Percentiles rank a stretch among this genome's conserved stretches.
Evolutionary conservation across 768 basidiomycete genomes (phyloP).

Genomic region (Lactarius quietus): DNA sequence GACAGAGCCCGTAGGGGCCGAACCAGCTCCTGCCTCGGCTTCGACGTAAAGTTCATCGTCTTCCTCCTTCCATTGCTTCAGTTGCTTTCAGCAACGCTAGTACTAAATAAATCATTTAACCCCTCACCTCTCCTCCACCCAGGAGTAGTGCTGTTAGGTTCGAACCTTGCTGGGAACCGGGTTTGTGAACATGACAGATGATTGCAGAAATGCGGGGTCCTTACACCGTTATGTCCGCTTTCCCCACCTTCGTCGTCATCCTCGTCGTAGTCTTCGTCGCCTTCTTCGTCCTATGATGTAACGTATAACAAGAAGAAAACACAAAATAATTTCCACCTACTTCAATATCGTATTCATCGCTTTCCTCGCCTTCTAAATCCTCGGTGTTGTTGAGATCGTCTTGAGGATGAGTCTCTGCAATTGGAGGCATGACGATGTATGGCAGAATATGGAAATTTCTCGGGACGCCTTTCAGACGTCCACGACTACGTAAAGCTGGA

Average conservation of each 20-base stretch:
- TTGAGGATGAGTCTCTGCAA: neutral
- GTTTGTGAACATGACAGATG: neutral
- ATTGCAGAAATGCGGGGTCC: neutral
- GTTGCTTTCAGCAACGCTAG: constrained; percentile 2
- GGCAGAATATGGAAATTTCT: neutral
- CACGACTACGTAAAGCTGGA: constrained; percentile 12
- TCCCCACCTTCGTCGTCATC: constrained; percentile 7
- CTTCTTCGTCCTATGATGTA: constrained; percentile 11
- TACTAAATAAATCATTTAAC: neutral
- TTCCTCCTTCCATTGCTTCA: neutral
- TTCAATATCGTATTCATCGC: constrained; percentile 20
- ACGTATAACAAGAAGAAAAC: neutral
- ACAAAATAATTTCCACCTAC: neutral
- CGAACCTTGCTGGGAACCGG: neutral
- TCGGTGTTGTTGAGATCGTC: neutral
- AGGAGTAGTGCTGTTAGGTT: constrained; percentile 18
- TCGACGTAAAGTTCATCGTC: constrained; percentile 8
- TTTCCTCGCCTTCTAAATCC: constrained; percentile 16
- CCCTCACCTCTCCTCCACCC: constrained; percentile 5
- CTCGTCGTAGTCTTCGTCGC: neutral
- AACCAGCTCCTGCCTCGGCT: neutral
- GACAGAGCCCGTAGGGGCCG: neutral
- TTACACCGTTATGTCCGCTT: constrained; percentile 18
- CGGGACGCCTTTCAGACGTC: constrained; percentile 1
- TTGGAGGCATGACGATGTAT: constrained; percentile 9